Conservation (phyloP, 208 protist species). For the Leishmania aethiopica region DNA sequence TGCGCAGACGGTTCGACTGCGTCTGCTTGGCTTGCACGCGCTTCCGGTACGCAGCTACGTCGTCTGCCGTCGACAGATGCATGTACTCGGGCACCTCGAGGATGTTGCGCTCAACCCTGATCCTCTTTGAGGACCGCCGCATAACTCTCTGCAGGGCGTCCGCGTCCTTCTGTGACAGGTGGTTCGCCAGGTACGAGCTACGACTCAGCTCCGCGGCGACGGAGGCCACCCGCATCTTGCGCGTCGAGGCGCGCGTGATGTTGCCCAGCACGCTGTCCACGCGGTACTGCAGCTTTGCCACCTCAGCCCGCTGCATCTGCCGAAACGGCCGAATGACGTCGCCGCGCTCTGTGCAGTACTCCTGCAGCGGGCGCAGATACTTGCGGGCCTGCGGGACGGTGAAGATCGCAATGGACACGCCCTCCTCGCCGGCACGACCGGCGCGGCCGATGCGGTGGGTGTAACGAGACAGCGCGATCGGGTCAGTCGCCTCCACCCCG, state of each 20-base stretch:
- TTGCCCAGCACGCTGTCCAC: slow-evolving; percentile 83
- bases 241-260: slow-evolving; percentile 74
- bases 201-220: slow-evolving; percentile 87
- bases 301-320: slow-evolving; percentile 72
- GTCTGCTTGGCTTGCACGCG: slow-evolving; percentile 71
- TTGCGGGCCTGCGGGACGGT: slow-evolving; percentile 69
- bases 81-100: slow-evolving; percentile 93
- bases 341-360: slow-evolving; percentile 58
- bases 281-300: slow-evolving; percentile 84
- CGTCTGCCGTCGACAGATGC: slow-evolving; percentile 66
- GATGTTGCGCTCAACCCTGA: slow-evolving; percentile 86
- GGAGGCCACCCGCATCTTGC: slow-evolving; percentile 81
- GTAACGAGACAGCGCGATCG: slow-evolving; percentile 90
- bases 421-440: slow-evolving; percentile 85
- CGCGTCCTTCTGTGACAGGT: slow-evolving; percentile 91
- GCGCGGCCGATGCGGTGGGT: slow-evolving; percentile 96
- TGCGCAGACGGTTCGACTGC: slow-evolving; percentile 38
- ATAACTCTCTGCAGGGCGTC: slow-evolving; percentile 87
- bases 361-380: slow-evolving; percentile 52
- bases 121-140: slow-evolving; percentile 69
- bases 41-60: slow-evolving; percentile 67
- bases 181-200: slow-evolving; percentile 89
- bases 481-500: slow-evolving; percentile 87
- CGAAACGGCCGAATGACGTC: slow-evolving; percentile 71
- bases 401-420: slow-evolving; percentile 92